Conservation (phyloP, 352 stramenopile genomes). For the Peronospora belbahrii region DNA sequence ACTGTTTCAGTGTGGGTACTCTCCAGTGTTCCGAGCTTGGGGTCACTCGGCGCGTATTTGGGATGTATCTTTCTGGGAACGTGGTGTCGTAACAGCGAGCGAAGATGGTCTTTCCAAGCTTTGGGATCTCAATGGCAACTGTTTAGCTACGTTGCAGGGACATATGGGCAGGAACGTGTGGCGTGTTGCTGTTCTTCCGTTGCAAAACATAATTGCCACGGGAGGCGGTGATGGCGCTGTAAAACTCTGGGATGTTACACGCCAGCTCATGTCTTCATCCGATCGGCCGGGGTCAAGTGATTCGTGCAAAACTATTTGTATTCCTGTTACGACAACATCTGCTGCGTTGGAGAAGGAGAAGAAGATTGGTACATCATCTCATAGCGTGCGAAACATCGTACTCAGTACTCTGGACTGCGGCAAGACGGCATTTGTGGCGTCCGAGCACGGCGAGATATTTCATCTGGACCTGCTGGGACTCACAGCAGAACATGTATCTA, state of each 20-base stretch:
- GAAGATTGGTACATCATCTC: constrained; percentile 21
- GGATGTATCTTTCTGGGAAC: constrained; percentile 68
- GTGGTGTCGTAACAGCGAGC: constrained; percentile 47
- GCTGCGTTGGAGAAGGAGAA: constrained; percentile 19
- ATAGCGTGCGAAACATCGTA: constrained; percentile 49
- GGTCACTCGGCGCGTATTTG: constrained; percentile 78
- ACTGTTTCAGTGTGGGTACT: constrained; percentile 26
- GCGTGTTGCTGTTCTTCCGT: constrained; percentile 57
- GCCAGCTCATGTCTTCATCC: constrained; percentile 44
- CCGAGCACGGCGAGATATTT: constrained; percentile 55
- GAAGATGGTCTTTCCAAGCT: constrained; percentile 75
- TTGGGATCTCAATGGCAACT: constrained; percentile 53
- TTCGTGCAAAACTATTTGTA: constrained; percentile 15
- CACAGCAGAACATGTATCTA: constrained; percentile 29
- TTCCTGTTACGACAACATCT: constrained; percentile 10
- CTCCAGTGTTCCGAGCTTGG: constrained; percentile 64
- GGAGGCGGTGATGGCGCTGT: constrained; percentile 69
- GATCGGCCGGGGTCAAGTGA: constrained; percentile 4
- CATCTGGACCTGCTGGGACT: constrained; percentile 31
- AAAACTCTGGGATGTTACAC: constrained; percentile 70
- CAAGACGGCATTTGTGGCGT: constrained; percentile 44
- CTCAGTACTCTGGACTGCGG: constrained; percentile 22
- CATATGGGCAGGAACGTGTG: constrained; percentile 74
- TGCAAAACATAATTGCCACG: constrained; percentile 42
- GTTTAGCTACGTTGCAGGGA: constrained; percentile 63